Evolutionary conservation across 768 basidiomycete species (phyloP).

Genomic region (Hysterangium stoloniferum): DNA sequence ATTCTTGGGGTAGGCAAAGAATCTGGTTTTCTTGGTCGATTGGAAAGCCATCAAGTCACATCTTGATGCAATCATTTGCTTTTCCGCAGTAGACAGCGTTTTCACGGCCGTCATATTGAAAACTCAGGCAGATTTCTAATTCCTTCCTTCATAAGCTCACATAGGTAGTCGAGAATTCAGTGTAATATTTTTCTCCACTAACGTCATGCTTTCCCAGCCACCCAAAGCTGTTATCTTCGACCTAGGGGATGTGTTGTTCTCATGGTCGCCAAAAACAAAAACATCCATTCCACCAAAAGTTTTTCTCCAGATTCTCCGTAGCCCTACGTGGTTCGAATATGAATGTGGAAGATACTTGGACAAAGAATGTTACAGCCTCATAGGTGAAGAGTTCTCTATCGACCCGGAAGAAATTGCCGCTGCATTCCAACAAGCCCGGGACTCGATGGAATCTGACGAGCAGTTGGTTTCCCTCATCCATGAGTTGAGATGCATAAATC

Average conservation of each 20-base stretch:
- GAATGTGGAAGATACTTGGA: conserved; percentile 40
- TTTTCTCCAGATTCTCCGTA: conserved; percentile 36
- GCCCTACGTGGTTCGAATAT: conserved; percentile 46
- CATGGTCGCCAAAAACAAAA: conserved; percentile 41
- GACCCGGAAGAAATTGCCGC: conserved; percentile 31
- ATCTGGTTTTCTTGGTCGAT: too few relatives aligned
- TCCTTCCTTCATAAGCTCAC: too few relatives aligned
- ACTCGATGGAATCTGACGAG: conserved; percentile 36
- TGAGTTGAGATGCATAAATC: conserved; percentile 36
- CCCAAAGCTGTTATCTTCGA: too few relatives aligned
- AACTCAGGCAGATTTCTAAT: too few relatives aligned
- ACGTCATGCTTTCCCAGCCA: too few relatives aligned
- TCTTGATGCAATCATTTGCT: too few relatives aligned
- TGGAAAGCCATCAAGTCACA: too few relatives aligned
- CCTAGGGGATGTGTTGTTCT: conserved; percentile 49
- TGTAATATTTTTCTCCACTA: too few relatives aligned
- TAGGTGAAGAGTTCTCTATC: conserved; percentile 34
- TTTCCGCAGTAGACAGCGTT: too few relatives aligned
- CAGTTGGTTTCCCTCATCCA: conserved; percentile 29
- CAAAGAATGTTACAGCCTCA: conserved; percentile 34
- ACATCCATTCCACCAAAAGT: conserved; percentile 35
- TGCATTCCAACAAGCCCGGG: conserved; percentile 41
- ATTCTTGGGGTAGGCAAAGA: too few relatives aligned
- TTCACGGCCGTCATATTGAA: too few relatives aligned
- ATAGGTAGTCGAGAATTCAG: too few relatives aligned